Base-by-base conservation (phyloP, 805 yeast genomes). In the Ogataea neopini region DNA sequence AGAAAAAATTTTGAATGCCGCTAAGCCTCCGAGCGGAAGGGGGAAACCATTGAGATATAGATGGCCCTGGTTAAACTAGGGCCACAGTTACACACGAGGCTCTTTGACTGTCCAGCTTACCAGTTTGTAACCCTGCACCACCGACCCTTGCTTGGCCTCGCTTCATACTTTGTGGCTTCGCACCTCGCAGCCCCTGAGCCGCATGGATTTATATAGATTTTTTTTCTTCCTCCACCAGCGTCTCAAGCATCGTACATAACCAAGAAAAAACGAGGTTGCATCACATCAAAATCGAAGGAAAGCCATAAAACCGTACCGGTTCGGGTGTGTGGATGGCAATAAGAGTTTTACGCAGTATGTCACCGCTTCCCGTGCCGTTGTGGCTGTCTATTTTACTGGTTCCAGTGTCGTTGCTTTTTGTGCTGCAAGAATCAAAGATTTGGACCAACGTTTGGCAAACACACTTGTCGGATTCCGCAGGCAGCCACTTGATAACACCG, bases 141-240 rank as follows among this genome's bases (percentile, higher is more conserved):
- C n/a, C n/a, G n/a, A n/a, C n/a, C n/a, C n/a, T n/a, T n/a, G n/a
- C n/a, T n/a, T n/a, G n/a, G n/a, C n/a, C n/a, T n/a, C n/a, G n/a
- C n/a, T n/a, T n/a, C n/a, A n/a, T n/a, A n/a, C n/a, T n/a, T n/a
- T n/a, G n/a, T n/a, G n/a, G n/a, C n/a, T n/a, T n/a, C n/a, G n/a
- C n/a, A n/a, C n/a, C n/a, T n/a, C n/a, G n/a, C n/a, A n/a, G 36
- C 36, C 39, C 15, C 17, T 20, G 29, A 36, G 40, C 40, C 40
- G 40, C 40, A 36, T 7, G 17, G 25, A 5, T 8, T 5, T 8
- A 22, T 18, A 17, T 14, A 34, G 37, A 17, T 34, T 9, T 17
- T 34, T 34, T 36, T 36, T 36, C 22, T 36, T 36, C 8, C 19
- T 35, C 17, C 25, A 22, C 23, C 37, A 8, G 25, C 37, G 17